A percentile compares a stretch with the other conserved stretches of the same genome.
phyloP scores from a whole-genome alignment of 2,329 filamentous ascomycete species.

The Aspergillus awamori region DNA sequence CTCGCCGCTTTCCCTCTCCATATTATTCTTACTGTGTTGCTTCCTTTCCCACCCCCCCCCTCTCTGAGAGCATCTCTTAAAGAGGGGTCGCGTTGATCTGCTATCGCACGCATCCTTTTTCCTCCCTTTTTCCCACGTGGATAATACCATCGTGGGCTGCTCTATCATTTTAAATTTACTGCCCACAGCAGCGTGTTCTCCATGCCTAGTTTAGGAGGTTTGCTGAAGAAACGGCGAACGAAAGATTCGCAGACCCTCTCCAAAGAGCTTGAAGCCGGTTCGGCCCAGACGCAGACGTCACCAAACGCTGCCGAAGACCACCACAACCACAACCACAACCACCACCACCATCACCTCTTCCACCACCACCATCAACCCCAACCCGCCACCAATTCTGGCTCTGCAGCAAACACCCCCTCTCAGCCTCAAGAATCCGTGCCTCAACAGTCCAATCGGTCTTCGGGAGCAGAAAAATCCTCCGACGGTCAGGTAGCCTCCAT shows the following conservation, averaged over 20 bases:
- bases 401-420: background rate
- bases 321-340: conserved; percentile 28
- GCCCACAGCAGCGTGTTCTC: conserved; percentile 31
- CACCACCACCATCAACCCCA: conserved; percentile 33
- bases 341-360: conserved; percentile 36
- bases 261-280: conserved; percentile 67
- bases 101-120: background rate
- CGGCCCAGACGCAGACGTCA: conserved; percentile 67
- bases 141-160: conserved; percentile 32
- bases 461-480: conserved; percentile 23
- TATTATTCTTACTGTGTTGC: background rate
- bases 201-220: conserved; percentile 89
- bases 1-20: conserved; percentile 9
- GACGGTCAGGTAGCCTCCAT: conserved; percentile 38
- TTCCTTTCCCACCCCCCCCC: background rate
- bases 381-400: conserved; percentile 16
- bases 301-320: conserved; percentile 41
- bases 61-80: conserved; percentile 11
- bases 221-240: conserved; percentile 98
- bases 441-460: conserved; percentile 16
- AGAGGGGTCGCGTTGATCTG: conserved; percentile 12
- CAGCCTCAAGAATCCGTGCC: background rate
- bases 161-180: conserved; percentile 18
- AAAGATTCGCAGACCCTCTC: conserved; percentile 70
- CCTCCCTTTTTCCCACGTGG: conserved; percentile 18